Percentiles rank a stretch among this genome's conserved stretches.
These are phyloP conservation scores for Bipolaris cookei DNA, from an alignment of 2,329 filamentous ascomycete genomes.

Conservation along the genomic window DNA sequence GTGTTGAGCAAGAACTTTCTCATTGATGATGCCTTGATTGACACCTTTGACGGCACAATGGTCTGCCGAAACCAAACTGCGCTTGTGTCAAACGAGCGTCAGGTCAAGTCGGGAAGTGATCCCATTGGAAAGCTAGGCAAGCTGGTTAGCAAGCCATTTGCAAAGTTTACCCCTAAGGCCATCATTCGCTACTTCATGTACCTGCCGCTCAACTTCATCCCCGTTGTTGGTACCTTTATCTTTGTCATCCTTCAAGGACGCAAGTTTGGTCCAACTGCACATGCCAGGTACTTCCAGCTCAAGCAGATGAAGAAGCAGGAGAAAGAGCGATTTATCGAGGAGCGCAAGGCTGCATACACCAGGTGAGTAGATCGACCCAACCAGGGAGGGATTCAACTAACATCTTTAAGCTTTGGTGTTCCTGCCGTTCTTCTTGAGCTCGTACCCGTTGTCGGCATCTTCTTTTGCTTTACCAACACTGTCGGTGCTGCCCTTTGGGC, in stretches of 20 bases:
- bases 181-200: constrained; percentile 83
- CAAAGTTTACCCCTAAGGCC: constrained; percentile 61
- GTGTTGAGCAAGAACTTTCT: constrained; percentile 72
- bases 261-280: constrained; percentile 60
- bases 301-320: constrained; percentile 77
- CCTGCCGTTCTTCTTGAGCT: constrained; percentile 83
- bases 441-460: constrained; percentile 79
- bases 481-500: constrained; percentile 96
- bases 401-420: constrained; percentile 64
- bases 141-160: constrained; percentile 62
- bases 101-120: constrained; percentile 66
- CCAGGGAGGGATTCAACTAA: neutral
- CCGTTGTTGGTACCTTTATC: constrained; percentile 80
- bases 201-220: constrained; percentile 90
- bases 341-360: constrained; percentile 77
- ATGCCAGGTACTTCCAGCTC: constrained; percentile 82
- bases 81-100: constrained; percentile 76
- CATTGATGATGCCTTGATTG: constrained; percentile 80
- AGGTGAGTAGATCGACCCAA: constrained; percentile 58
- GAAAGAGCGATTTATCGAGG: constrained; percentile 71
- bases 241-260: constrained; percentile 76
- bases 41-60: constrained; percentile 82
- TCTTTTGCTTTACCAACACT: constrained; percentile 90
- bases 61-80: constrained; percentile 60
- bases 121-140: constrained; percentile 64